phyloP scores from a whole-genome alignment of 768 basidiomycete species.

The Galerina sulciceps region DNA sequence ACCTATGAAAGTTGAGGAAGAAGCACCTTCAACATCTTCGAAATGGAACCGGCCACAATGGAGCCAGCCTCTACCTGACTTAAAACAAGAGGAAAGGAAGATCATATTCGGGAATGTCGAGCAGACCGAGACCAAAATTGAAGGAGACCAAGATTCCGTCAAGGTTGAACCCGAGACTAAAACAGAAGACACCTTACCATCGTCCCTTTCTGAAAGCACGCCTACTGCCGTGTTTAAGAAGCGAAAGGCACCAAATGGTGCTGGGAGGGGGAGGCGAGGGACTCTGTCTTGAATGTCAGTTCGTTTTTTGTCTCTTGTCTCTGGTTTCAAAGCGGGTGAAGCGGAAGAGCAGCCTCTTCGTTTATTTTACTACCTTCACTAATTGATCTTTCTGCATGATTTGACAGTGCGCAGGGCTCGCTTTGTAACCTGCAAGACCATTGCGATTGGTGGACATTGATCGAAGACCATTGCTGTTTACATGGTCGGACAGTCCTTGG shows the following conservation, averaged over 20 bases:
- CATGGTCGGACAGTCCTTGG: too few species aligned
- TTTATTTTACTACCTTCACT: too few species aligned
- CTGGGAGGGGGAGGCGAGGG: conserved; percentile 33
- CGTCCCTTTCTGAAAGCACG: conserved; percentile 6
- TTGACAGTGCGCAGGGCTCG: too few species aligned
- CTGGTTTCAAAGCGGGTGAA: neutral
- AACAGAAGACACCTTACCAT: conserved; percentile 12
- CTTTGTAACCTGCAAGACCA: too few species aligned
- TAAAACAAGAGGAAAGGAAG: conserved; percentile 20
- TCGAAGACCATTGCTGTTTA: too few species aligned
- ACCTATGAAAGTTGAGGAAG: conserved; percentile 12
- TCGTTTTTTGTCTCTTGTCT: neutral
- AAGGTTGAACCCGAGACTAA: conserved; percentile 19
- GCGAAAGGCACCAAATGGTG: conserved; percentile 30
- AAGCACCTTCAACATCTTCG: conserved; percentile 5
- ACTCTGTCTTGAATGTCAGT: conserved; percentile 13
- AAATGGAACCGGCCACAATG: conserved; percentile 40
- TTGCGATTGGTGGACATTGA: too few species aligned
- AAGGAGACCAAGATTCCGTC: conserved; percentile 10
- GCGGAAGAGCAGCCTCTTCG: too few species aligned
- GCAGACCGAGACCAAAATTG: conserved; percentile 7
- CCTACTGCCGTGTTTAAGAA: conserved; percentile 35
- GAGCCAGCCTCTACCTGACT: conserved; percentile 26
- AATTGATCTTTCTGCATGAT: too few species aligned
- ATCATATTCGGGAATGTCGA: conserved; percentile 18